Evolutionary conservation across 768 basidiomycete genomes (phyloP), one percentile per base, ranked within the genome.

Genomic region (Phylloporus rhodoxanthus): DNA sequence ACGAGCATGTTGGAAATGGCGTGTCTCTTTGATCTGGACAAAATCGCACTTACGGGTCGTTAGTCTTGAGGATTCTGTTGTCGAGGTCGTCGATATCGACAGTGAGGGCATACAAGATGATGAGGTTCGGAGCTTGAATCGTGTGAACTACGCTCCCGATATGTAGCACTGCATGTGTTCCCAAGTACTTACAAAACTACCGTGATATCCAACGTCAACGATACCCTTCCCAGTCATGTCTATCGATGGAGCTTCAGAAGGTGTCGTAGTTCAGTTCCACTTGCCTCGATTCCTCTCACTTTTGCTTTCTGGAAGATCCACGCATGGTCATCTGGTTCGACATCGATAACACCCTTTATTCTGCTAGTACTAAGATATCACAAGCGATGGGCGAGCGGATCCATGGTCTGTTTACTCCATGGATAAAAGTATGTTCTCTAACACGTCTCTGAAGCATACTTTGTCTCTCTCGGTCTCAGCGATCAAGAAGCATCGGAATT

Each of bases 341-440:
- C 61, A 88, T 92, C 51, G 91, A 92, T 67, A 91, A 93, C 59
- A 91, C 89, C 3, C 75, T 93, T 14, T 93, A 92, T 65, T 87
- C 88, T 8, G 80, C 86, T 1, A 83, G 77, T 57, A 73, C 81
- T 17, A 81, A 75, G 64, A 87, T 92, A 45, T 81, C 84, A 4
- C 79, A 86, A 53, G 82, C 78, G 15, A 91, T 93, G 91, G 82
- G 84, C 11, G 67, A 81, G 52, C 78, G 80, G 45, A 91, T 91
- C 44, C 87, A 90, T 58, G 80, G 90, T 84, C 57, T 41, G 71
- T 53, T 54, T 26, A 0, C 33, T 26, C 42, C 2, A 40, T 44
- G 5, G 5, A 20, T 9, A 9, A 10, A 17, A 40, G 42, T 11
- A 1, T 21, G 23, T 47, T 32, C 20, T 44, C 29, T 47, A 40